These are phyloP conservation scores for Codiaeum variegatum DNA, from an alignment of 441 rosid genomes.

Conservation along the genomic window DNA sequence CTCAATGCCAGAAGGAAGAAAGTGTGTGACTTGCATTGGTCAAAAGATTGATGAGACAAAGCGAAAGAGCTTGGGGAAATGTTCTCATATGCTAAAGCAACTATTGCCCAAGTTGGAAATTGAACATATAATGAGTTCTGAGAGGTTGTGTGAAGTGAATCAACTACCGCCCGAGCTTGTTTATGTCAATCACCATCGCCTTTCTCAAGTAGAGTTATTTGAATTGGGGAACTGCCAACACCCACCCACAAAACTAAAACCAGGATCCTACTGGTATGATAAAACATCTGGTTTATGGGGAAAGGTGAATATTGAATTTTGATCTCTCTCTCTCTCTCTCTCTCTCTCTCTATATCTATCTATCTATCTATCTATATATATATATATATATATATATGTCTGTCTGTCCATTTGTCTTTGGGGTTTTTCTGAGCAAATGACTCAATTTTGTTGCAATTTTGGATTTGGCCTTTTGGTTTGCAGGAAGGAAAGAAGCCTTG, in stretches of 20 bases:
- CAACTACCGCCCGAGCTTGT: constrained; percentile 79
- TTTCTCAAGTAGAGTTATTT: constrained; percentile 52
- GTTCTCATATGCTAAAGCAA: constrained; percentile 71
- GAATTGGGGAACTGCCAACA: constrained; percentile 55
- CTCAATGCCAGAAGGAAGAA: constrained; percentile 97
- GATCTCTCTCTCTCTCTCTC: not conserved
- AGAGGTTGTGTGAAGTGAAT: constrained; percentile 67
- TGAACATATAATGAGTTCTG: constrained; percentile 67
- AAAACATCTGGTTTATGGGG: constrained; percentile 95
- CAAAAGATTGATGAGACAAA: constrained; percentile 67
- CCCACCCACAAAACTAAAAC: constrained; percentile 83
- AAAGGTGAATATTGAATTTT: constrained; percentile 51
- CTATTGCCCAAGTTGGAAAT: constrained; percentile 58
- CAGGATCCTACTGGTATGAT: constrained; percentile 93
- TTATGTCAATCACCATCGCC: constrained; percentile 53
- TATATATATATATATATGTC: too few species aligned
- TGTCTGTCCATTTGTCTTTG: too few species aligned
- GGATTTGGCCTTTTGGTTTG: constrained; percentile 25
- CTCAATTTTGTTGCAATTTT: constrained; percentile 25
- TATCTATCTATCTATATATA: too few species aligned
- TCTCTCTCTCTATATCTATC: too few species aligned
- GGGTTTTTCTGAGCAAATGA: constrained; percentile 20
- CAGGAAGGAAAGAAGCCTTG: constrained; percentile 90
- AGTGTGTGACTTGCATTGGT: constrained; percentile 81
- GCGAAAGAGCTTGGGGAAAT: constrained; percentile 60